Evolutionary conservation across 2,329 filamentous ascomycete species (phyloP), one percentile per base, ranked within the genome.

Genomic region (Sclerotiophoma versabilis): DNA sequence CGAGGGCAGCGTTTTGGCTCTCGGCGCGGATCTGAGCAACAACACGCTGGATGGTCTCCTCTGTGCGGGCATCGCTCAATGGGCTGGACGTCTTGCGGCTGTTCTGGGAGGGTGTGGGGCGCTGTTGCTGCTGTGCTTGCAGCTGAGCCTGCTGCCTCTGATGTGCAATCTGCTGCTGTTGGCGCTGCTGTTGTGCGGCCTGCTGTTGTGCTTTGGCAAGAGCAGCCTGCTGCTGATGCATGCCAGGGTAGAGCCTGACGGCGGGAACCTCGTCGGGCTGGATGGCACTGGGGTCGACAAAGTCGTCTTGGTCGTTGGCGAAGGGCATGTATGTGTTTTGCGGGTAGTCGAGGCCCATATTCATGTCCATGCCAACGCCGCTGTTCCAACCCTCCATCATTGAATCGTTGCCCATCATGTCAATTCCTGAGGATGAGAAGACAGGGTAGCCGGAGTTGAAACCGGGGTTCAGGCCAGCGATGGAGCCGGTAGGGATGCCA

Each of bases 1-100:
- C 79, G 6, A 80, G 76, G 12, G 84, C 81, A 49, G 64, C 64
- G 53, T 71, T 72, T 58, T 75, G 72, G 75, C 90, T 92, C 63
- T 80, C 85, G 65, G 91, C 86, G 65, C 93, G 87, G 88, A 98
- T 96, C 48, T 93, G 92, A 78, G 93, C 93, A 27, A 98, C 83
- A 4, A 98, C 85, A 72, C 95, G 92, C 20, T 91, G 92, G 65
- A 98, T 97, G 75, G 93, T 96, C 78, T 97, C 92, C 76, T 98
- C 93, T 44, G 78, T 79, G 61, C 77, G 78, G 23, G 78, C 75
- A 59, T 81, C 80, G 44, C 75, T 70, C 54, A 72, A 58, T 9
- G 71, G 75, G 60, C 77, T 75, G 1, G 77, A 76, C 14, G 70
- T 70, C 55, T 70, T 72, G 33, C 68, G 68, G 53, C 64, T 67